These are phyloP conservation scores for Ophiobolus disseminans DNA, from an alignment of 2,329 filamentous ascomycete species.

Conservation along the genomic window DNA sequence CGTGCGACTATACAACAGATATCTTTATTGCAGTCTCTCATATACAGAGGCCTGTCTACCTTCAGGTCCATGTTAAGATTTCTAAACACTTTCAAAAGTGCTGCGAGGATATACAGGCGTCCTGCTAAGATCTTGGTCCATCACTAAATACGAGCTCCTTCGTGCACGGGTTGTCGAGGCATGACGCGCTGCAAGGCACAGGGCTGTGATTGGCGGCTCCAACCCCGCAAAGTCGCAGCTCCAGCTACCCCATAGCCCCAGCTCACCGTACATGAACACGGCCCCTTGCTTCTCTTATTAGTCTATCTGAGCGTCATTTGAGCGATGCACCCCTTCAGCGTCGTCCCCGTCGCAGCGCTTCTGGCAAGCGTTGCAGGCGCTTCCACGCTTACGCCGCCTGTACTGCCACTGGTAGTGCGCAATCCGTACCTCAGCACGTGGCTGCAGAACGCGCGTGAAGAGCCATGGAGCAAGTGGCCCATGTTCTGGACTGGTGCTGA, in stretches of 20 bases:
- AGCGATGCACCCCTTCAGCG: slow-evolving; percentile 37
- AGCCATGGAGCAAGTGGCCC: slow-evolving; percentile 84
- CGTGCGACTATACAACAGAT: too few relatives aligned
- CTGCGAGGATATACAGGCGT: too few relatives aligned
- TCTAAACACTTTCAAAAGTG: too few relatives aligned
- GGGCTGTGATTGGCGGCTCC: slow-evolving; percentile 26
- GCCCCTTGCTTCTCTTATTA: not conserved
- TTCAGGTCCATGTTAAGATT: too few relatives aligned
- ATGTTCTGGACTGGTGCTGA: slow-evolving; percentile 81
- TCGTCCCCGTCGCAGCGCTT: slow-evolving; percentile 40
- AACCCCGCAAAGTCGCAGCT: slow-evolving; percentile 15
- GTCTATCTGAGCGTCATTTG: not conserved
- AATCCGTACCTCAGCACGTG: slow-evolving; percentile 61
- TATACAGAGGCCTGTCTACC: too few relatives aligned
- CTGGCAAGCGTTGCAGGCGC: slow-evolving; percentile 55
- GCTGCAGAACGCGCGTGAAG: slow-evolving; percentile 71
- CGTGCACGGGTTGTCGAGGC: too few relatives aligned
- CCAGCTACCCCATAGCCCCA: slow-evolving; percentile 24
- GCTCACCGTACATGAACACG: not conserved
- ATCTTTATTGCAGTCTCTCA: too few relatives aligned
- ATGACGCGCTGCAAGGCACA: slow-evolving; percentile 42
- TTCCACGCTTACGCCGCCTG: slow-evolving; percentile 62
- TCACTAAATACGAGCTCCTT: too few relatives aligned
- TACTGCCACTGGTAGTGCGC: slow-evolving; percentile 59
- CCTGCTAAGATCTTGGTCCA: too few relatives aligned